Conservation (phyloP, 805 yeast species). For the Kluyveromyces siamensis region DNA sequence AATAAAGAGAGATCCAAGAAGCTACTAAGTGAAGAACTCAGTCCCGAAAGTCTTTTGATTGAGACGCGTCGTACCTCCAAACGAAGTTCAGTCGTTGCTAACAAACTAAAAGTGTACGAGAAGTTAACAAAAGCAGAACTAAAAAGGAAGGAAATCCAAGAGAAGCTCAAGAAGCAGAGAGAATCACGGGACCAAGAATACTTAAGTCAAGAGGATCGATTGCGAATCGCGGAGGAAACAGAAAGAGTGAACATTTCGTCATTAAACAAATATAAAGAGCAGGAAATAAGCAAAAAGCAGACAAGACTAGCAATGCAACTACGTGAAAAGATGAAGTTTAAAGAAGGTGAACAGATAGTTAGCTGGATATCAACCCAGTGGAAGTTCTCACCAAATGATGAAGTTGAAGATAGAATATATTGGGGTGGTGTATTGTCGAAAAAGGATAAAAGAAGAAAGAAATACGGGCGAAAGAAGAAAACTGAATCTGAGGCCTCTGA, state of each 20-base stretch:
- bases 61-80: conserved; percentile 61
- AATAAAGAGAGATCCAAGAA: conserved; percentile 13
- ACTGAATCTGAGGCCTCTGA: conserved; percentile 23
- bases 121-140: conserved; percentile 61
- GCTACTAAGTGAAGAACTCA: conserved; percentile 27
- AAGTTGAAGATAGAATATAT: conserved; percentile 40
- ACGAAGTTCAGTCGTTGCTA: conserved; percentile 68
- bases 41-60: conserved; percentile 44
- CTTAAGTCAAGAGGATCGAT: conserved; percentile 35
- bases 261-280: conserved; percentile 69
- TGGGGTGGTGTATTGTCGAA: conserved; percentile 31
- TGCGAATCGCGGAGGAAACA: conserved; percentile 78
- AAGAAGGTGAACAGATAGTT: conserved; percentile 32
- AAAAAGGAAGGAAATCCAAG: conserved; percentile 39
- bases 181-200: conserved; percentile 33
- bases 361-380: conserved; percentile 15
- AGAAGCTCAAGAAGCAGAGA: conserved; percentile 36
- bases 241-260: conserved; percentile 70
- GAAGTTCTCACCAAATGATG: conserved; percentile 55
- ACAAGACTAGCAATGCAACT: conserved; percentile 64
- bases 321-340: conserved; percentile 53
- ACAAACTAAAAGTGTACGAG: conserved; percentile 66
- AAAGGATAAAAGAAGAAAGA: conserved; percentile 37
- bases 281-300: conserved; percentile 73
- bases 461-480: conserved; percentile 35